These are phyloP conservation scores for Polytolypa hystricis DNA, from an alignment of 2,329 filamentous ascomycete genomes.

Conservation along the genomic window DNA sequence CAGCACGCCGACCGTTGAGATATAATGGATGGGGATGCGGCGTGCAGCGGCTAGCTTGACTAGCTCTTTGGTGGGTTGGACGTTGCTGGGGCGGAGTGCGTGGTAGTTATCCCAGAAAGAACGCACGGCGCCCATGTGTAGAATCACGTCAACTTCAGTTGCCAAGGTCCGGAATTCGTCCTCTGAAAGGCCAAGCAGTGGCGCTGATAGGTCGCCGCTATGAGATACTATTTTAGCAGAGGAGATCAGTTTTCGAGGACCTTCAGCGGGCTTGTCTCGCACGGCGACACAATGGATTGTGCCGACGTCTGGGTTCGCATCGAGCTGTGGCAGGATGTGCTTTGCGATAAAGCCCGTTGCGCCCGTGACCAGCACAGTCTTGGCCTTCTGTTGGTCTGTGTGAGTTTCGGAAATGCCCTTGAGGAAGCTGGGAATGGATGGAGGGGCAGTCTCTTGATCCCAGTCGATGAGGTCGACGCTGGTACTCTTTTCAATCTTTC, in stretches of 20 bases:
- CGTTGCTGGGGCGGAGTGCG: constrained; percentile 16
- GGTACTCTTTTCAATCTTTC: constrained; percentile 15
- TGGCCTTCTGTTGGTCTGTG: too few species aligned
- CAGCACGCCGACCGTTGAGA: constrained; percentile 20
- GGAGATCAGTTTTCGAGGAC: constrained; percentile 3
- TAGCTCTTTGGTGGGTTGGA: constrained; percentile 15
- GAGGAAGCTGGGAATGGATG: too few species aligned
- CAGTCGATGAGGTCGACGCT: neutral
- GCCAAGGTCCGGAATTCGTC: constrained; percentile 19
- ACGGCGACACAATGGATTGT: constrained; percentile 3
- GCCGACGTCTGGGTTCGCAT: too few species aligned
- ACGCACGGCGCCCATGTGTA: constrained; percentile 40
- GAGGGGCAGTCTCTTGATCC: too few species aligned
- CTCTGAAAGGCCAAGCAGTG: constrained; percentile 29
- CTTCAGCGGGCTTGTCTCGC: neutral
- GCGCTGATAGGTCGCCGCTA: constrained; percentile 26
- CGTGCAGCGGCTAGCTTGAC: constrained; percentile 10
- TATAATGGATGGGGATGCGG: constrained; percentile 20
- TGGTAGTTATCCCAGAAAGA: constrained; percentile 19
- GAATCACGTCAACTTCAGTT: constrained; percentile 33
- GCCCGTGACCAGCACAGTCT: too few species aligned
- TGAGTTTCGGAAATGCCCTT: too few species aligned
- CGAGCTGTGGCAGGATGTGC: too few species aligned
- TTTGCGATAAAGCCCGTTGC: too few species aligned
- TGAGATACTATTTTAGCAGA: constrained; percentile 24